Base-by-base conservation (phyloP, 2,329 filamentous ascomycete genomes). In the Aspergillus calidoustus region DNA sequence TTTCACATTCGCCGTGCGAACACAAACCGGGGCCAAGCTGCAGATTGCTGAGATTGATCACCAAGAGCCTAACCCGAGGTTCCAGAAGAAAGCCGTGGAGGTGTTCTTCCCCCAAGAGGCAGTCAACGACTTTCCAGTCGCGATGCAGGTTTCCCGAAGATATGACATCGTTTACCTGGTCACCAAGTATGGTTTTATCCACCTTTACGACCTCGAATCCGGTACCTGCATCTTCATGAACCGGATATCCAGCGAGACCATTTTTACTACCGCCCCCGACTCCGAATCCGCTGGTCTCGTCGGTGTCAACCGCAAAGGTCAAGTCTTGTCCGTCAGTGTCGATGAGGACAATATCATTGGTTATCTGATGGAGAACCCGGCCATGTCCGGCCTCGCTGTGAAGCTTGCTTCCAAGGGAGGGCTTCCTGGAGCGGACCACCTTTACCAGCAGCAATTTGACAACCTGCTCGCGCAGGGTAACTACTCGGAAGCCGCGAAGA, bases 151-250 rank as follows among this genome's bases (percentile, higher is more conserved):
- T 51, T 98, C 95, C 3, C 89, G 92, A 73, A 96, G 95, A 81
- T 99, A 99, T 80, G 94, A 93, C 73, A 89, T 99, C 75, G 90
- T 99, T 73, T 97, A 97, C 80, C 88, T 99, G 72, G 92, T 99
- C 65, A 99, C 95, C 60, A 99, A 99, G 79, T 99, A 97, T 74
- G 95, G 95, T 57, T 99, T 98, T 81, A 98, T 99, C 72, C 95
- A 99, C 80, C 87, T 99, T 25, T 98, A 99, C 81, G 96, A 99
- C 74, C 87, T 99, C 60, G 96, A 99, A 83, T 95, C 91, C 7
- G 96, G 92, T 61, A 91, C 91, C 13, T 96, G 92, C 77, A 95
- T 99, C 76, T 99, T 97, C 86, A 96, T 99, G 93, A 99, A 99
- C 85, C 91, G 96, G 71, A 99, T 99, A 73, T 99, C 95, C 38